Percentiles rank a stretch among this genome's conserved stretches.
These are phyloP conservation scores for Aspergillus campestris DNA, from an alignment of 495 filamentous ascomycete genomes.

Conservation along the genomic window DNA sequence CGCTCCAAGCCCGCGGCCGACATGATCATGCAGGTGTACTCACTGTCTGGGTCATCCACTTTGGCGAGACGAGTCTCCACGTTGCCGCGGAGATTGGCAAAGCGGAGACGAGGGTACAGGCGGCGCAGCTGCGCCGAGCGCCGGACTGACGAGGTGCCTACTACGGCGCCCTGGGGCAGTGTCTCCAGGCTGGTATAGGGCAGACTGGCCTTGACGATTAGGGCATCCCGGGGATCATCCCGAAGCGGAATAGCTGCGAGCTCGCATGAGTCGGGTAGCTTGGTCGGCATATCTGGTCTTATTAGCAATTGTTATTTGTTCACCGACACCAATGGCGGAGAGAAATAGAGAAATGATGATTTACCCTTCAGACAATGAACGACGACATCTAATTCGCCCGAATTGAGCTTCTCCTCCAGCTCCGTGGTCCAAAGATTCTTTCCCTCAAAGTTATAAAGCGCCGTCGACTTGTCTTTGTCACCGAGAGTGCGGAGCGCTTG, in stretches of 20 bases:
- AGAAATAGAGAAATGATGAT: neutral
- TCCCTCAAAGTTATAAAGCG: constrained; percentile 62
- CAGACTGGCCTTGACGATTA: constrained; percentile 25
- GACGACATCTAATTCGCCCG: constrained; percentile 62
- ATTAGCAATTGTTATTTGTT: neutral
- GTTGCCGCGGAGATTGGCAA: constrained; percentile 72
- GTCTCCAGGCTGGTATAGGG: constrained; percentile 45
- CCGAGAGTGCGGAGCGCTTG: constrained; percentile 55
- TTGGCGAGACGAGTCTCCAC: constrained; percentile 69
- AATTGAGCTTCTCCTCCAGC: constrained; percentile 61
- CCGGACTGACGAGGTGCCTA: constrained; percentile 73
- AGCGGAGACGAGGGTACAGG: constrained; percentile 54
- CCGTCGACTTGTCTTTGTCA: constrained; percentile 65
- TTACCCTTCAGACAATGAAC: constrained; percentile 75
- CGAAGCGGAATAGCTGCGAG: constrained; percentile 59
- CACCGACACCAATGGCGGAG: neutral
- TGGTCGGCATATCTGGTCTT: constrained; percentile 54
- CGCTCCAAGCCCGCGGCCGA: constrained; percentile 68
- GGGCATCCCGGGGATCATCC: constrained; percentile 38
- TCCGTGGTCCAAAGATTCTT: constrained; percentile 86
- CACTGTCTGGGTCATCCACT: constrained; percentile 54
- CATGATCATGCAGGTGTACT: constrained; percentile 62
- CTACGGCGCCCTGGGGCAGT: constrained; percentile 60
- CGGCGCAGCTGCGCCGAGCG: constrained; percentile 66
- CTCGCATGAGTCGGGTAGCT: constrained; percentile 54